A percentile compares a stretch with the other conserved stretches of the same genome.
Evolutionary conservation across 805 yeast species (phyloP).

Genomic region (Yarrowia sp.): DNA sequence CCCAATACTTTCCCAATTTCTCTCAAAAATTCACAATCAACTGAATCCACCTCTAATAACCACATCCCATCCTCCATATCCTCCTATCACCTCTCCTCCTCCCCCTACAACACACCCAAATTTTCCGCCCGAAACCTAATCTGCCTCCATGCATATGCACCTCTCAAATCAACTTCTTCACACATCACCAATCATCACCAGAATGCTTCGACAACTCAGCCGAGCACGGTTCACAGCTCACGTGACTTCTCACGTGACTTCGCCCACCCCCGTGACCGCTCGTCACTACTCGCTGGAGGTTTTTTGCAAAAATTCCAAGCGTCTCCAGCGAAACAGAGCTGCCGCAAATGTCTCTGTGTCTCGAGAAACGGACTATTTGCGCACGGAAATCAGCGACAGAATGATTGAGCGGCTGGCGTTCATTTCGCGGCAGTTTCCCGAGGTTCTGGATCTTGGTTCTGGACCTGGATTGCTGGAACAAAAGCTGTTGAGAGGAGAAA

Average conservation of each 20-base stretch:
- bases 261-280: not conserved
- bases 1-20: no score
- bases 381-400: constrained; percentile 69
- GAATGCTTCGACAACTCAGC: not conserved
- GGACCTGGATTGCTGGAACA: constrained; percentile 63
- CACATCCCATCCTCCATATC: no score
- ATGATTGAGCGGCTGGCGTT: constrained; percentile 74
- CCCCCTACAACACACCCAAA: no score
- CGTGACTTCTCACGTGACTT: not conserved
- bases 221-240: not conserved
- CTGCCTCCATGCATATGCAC: not conserved
- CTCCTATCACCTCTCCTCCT: no score
- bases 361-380: constrained; percentile 62
- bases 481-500: constrained; percentile 41
- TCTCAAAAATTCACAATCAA: no score
- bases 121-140: not conserved
- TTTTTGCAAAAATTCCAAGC: constrained; percentile 62
- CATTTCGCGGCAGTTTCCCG: constrained; percentile 59
- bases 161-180: not conserved
- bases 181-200: not conserved
- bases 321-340: constrained; percentile 56
- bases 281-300: constrained; percentile 39
- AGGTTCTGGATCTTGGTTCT: constrained; percentile 68
- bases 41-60: no score
- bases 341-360: constrained; percentile 47